Evolutionary conservation across 2,329 filamentous ascomycete species (phyloP).

Genomic region (Penicillium vulpinum): DNA sequence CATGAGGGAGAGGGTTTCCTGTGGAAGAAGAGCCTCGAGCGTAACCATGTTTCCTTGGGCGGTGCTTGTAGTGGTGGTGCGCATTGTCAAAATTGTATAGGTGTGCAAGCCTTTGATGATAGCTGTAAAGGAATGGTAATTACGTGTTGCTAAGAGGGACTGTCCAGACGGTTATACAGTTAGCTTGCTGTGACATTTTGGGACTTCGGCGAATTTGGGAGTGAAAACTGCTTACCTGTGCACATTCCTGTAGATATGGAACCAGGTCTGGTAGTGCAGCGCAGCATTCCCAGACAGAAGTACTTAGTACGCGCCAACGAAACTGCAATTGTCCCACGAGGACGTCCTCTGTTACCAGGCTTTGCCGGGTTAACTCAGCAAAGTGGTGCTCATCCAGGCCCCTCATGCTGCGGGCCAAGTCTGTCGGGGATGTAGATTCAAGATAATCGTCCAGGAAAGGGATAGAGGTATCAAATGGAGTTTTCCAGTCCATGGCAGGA

Average conservation of each 20-base stretch:
- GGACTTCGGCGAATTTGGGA: neutral
- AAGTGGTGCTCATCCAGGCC: conserved; percentile 34
- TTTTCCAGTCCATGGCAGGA: conserved; percentile 37
- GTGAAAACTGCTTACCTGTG: conserved; percentile 30
- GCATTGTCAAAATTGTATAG: conserved; percentile 30
- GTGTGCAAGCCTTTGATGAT: conserved; percentile 39
- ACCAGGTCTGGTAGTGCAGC: conserved; percentile 36
- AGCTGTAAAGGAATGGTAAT: conserved; percentile 43
- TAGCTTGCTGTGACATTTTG: conserved; percentile 7
- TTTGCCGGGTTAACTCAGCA: conserved; percentile 26
- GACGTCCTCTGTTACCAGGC: conserved; percentile 26
- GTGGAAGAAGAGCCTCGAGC: conserved; percentile 26
- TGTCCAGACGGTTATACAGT: conserved; percentile 13
- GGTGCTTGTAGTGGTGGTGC: conserved; percentile 14
- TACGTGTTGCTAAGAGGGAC: conserved; percentile 30
- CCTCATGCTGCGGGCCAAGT: conserved; percentile 37
- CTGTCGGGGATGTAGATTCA: conserved; percentile 31
- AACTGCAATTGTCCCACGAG: conserved; percentile 23
- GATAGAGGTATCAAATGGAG: conserved; percentile 33
- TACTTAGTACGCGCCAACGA: conserved; percentile 35
- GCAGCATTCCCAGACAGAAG: conserved; percentile 42
- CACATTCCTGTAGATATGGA: conserved; percentile 36
- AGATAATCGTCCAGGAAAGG: conserved; percentile 39
- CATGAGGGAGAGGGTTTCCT: conserved; percentile 28
- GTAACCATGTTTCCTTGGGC: conserved; percentile 20